Evolutionary conservation across 768 basidiomycete genomes (phyloP).

Genomic region (Tylopilus intermedius): DNA sequence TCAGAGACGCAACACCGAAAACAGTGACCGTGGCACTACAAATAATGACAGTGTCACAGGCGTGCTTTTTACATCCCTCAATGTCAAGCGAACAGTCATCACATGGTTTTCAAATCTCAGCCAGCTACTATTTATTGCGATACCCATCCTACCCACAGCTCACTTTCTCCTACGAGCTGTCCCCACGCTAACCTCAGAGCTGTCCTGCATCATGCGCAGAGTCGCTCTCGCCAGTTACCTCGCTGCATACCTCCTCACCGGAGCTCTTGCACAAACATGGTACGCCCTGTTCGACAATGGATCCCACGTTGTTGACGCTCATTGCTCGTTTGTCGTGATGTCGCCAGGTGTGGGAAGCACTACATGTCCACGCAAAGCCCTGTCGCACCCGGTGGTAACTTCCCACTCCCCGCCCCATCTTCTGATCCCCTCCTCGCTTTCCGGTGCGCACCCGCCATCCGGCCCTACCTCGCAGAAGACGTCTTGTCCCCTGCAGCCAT

Average conservation of each 20-base stretch:
- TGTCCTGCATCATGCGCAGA: conserved; percentile 11
- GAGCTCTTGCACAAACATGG: conserved; percentile 28
- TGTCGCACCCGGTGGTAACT: conserved; percentile 47
- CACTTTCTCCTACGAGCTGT: not conserved
- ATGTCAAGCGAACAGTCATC: no score
- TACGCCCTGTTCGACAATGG: conserved; percentile 1
- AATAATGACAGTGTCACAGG: no score
- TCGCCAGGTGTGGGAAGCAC: conserved; percentile 51
- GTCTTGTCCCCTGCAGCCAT: conserved; percentile 39
- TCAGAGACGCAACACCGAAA: no score
- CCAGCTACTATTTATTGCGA: not conserved
- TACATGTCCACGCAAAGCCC: conserved; percentile 43
- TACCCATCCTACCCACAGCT: no score
- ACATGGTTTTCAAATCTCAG: not conserved
- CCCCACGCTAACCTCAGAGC: not conserved
- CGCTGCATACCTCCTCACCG: conserved; percentile 10
- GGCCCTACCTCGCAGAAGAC: conserved; percentile 58
- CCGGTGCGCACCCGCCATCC: conserved; percentile 54
- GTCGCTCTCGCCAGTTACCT: conserved; percentile 5
- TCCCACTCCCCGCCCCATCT: conserved; percentile 36
- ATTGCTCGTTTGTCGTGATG: not conserved
- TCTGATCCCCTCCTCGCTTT: conserved; percentile 47
- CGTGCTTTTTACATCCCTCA: no score
- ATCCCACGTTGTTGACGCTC: not conserved
- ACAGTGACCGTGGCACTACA: no score